These are phyloP conservation scores for Periconia sp. DNA, from an alignment of 2,329 filamentous ascomycete genomes.

Conservation along the genomic window DNA sequence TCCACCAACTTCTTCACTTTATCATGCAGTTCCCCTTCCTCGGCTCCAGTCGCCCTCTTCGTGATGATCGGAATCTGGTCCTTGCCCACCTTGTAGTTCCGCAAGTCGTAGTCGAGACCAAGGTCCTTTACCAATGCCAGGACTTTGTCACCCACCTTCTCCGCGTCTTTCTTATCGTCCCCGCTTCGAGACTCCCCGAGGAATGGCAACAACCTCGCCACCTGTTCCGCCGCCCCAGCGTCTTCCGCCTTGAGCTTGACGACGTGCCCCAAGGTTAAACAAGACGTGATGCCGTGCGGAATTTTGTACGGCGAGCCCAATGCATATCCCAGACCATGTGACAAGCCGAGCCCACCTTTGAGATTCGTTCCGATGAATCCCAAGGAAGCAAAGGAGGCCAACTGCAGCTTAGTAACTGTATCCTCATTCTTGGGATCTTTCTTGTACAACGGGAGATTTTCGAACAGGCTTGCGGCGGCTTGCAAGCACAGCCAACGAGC, in stretches of 20 bases:
- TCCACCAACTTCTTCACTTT: constrained; percentile 48
- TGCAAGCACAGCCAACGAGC: constrained; percentile 49
- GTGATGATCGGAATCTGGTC: constrained; percentile 48
- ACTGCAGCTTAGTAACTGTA: constrained; percentile 53
- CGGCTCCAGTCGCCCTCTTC: constrained; percentile 47
- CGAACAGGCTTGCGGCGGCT: constrained; percentile 52
- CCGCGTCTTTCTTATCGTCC: constrained; percentile 47
- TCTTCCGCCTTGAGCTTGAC: constrained; percentile 55
- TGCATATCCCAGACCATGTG: constrained; percentile 53
- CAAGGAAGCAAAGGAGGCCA: constrained; percentile 55
- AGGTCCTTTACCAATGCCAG: constrained; percentile 47
- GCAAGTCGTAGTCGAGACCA: constrained; percentile 49
- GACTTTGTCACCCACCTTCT: constrained; percentile 49
- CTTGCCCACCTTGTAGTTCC: constrained; percentile 47
- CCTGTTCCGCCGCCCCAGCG: constrained; percentile 47
- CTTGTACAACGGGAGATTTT: constrained; percentile 51
- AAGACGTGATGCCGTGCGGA: constrained; percentile 59
- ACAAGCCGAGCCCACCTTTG: constrained; percentile 54
- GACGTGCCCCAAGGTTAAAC: constrained; percentile 57
- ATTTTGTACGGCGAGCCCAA: constrained; percentile 58
- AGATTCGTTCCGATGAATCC: constrained; percentile 55
- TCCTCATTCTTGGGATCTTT: constrained; percentile 50
- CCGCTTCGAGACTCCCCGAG: constrained; percentile 45
- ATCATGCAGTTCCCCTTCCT: constrained; percentile 47
- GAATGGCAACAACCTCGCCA: constrained; percentile 49